Conservation (phyloP, 768 basidiomycete species). For the Chalciporus piperatus region DNA sequence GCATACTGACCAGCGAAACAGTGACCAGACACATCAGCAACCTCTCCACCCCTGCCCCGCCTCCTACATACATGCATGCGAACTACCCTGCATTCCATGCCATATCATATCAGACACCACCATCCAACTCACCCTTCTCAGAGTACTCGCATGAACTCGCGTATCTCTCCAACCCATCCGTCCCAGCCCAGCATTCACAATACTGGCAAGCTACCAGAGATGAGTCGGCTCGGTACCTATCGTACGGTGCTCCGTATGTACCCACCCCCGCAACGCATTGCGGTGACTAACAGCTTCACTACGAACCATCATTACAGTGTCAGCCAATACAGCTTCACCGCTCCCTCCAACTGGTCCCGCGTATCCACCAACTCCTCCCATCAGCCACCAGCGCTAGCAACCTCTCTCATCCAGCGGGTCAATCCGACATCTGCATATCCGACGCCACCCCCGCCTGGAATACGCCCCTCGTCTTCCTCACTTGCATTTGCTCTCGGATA, state of each 20-base stretch:
- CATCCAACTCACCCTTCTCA: conserved; percentile 54
- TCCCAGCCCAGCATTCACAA: conserved; percentile 43
- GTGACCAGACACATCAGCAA: conserved; percentile 65
- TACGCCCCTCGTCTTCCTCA: conserved; percentile 68
- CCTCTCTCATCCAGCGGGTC: conserved; percentile 62
- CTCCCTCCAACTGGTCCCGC: conserved; percentile 42
- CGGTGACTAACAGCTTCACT: conserved; percentile 1
- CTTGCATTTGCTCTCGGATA: conserved; percentile 70
- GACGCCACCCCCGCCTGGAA: conserved; percentile 64
- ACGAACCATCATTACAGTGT: conserved; percentile 16
- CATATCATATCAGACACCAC: conserved; percentile 27
- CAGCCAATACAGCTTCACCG: conserved; percentile 28
- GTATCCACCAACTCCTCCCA: conserved; percentile 47
- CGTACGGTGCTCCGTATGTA: conserved; percentile 50
- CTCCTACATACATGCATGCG: conserved; percentile 64
- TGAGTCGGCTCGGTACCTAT: conserved; percentile 59
- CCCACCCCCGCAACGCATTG: not conserved
- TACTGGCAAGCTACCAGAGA: conserved; percentile 67
- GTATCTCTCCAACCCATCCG: conserved; percentile 51
- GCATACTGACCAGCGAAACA: conserved; percentile 32
- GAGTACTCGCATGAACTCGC: conserved; percentile 65
- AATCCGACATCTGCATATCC: conserved; percentile 65
- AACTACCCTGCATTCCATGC: conserved; percentile 25
- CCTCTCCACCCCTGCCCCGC: conserved; percentile 55
- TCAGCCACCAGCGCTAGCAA: conserved; percentile 56